Conservation (phyloP, 192 early-diverging fungal species). For the Backusella psychrophila region DNA sequence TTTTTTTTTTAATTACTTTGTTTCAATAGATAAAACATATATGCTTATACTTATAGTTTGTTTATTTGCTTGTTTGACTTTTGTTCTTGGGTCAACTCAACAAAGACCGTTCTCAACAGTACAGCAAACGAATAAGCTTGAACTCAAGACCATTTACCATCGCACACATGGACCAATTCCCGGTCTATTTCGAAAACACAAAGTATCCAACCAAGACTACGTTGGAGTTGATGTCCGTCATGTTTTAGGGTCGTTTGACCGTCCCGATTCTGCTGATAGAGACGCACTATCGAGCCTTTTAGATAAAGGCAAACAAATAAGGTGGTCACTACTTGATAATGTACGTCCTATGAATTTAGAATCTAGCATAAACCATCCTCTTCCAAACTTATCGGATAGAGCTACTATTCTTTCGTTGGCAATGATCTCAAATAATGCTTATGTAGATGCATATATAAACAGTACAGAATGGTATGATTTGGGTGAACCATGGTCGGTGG, state of each 20-base stretch:
- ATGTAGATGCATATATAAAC: constrained; percentile 56
- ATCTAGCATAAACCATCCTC: background rate
- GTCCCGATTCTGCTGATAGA: background rate
- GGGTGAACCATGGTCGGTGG: constrained; percentile 60
- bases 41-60: background rate
- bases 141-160: constrained; percentile 35
- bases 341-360: constrained; percentile 13
- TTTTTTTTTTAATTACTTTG: background rate
- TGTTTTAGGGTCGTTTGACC: background rate
- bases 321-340: background rate
- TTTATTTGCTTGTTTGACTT: background rate
- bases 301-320: background rate
- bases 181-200: constrained; percentile 27
- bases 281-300: background rate
- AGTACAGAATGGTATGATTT: constrained; percentile 65
- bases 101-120: background rate
- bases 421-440: constrained; percentile 85
- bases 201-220: background rate
- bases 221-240: background rate
- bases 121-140: constrained; percentile 1
- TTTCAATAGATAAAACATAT: constrained; percentile 1
- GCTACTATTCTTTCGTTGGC: constrained; percentile 72
- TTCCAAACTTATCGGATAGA: constrained; percentile 76
- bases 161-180: constrained; percentile 29
- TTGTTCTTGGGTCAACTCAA: background rate